Evolutionary conservation across 768 basidiomycete species (phyloP), one percentile per base, ranked within the genome.

Genomic region (Macrocybe gigantea): DNA sequence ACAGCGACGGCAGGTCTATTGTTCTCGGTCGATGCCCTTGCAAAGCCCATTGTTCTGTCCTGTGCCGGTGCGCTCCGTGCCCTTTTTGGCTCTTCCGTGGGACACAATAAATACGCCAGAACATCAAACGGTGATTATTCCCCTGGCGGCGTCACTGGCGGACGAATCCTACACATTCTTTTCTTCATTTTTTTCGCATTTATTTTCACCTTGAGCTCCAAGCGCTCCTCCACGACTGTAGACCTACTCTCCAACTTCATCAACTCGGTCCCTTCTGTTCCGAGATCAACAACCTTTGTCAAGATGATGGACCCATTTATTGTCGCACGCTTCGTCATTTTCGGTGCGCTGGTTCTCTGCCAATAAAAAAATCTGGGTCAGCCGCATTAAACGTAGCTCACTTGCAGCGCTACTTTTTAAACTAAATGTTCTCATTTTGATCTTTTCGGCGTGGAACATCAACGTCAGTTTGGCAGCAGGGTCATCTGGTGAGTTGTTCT

Each of bases 391-490:
- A 22, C 22, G 1, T 22, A 22, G 22, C 22, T 2, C 34, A 10
- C 33, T 38, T 1, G 1, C 55, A 78, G 76, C 69, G 49, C 67
- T 82, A 38, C 65, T 82, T 35, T 54, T 67, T 7, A 78, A 74
- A 53, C 62, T 82, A 38, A 79, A 73, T 54, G 49, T 79, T 39
- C 67, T 85, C 41, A 59, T 72, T 6, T 57, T 83, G 37, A 69
- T 74, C 15, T 82, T 83, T 52, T 72, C 81, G 6, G 69, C 73
- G 35, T 84, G 81, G 82, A 79, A 79, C 56, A 60, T 81, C 14
- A 62, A 64, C 43, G 64, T 69, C 11, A 66, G 68, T 13, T 61
- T 55, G 44, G 60, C 63, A 7, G 58, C 60, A 8, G 67, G 65
- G 3, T 44, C 64, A 48, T 56, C 67, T 50, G 66, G 79, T 78